These are phyloP conservation scores for Macadamia tetraphylla DNA, from an alignment of 164 flowering plant species.

Conservation along the genomic window DNA sequence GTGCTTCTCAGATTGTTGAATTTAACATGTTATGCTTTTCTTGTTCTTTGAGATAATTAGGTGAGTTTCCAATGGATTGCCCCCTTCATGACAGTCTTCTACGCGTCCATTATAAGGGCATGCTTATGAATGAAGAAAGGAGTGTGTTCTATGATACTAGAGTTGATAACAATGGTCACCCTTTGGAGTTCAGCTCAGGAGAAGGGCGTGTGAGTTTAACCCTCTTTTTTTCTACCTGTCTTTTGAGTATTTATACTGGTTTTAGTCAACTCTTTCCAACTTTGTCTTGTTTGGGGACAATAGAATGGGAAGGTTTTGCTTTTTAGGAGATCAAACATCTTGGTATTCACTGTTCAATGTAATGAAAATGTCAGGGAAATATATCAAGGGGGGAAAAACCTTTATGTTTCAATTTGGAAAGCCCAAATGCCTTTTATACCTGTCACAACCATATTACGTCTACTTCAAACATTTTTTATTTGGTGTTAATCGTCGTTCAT, in stretches of 20 bases:
- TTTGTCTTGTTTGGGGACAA: background rate
- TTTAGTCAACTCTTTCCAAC: background rate
- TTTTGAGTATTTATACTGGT: background rate
- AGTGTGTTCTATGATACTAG: slow-evolving; percentile 79
- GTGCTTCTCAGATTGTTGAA: slow-evolving; percentile 4
- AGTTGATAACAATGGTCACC: slow-evolving; percentile 77
- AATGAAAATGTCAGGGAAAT: background rate
- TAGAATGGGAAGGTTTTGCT: background rate
- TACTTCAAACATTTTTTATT: too few species aligned
- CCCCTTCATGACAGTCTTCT: slow-evolving; percentile 95
- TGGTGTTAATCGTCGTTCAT: too few species aligned
- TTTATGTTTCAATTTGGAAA: too few species aligned
- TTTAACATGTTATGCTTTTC: slow-evolving; percentile 6
- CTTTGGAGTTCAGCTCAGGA: slow-evolving; percentile 92
- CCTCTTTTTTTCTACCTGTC: background rate
- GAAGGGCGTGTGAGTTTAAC: slow-evolving; percentile 84
- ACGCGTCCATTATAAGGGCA: slow-evolving; percentile 82
- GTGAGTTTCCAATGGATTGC: slow-evolving; percentile 99
- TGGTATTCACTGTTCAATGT: background rate
- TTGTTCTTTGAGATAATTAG: slow-evolving; percentile 31
- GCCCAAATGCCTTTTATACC: too few species aligned
- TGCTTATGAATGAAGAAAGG: slow-evolving; percentile 70
- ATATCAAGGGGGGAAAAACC: background rate
- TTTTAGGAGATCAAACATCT: too few species aligned
- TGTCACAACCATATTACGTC: too few species aligned